Conservation (phyloP, 345 rosid species). For the Ailanthus altissimus region DNA sequence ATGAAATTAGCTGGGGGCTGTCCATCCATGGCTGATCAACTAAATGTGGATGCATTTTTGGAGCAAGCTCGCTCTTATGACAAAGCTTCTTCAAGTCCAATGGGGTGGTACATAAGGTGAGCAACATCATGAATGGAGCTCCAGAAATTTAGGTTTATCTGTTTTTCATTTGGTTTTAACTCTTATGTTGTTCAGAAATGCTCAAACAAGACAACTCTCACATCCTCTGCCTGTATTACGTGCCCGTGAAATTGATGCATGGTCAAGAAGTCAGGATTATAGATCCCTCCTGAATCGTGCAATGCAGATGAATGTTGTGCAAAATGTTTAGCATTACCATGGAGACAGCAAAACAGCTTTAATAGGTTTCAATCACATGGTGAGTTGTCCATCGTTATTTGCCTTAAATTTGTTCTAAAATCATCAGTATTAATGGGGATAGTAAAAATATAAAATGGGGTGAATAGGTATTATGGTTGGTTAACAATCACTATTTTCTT, state of each 20-base stretch:
- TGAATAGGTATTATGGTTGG: background rate
- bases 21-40: slow-evolving; percentile 91
- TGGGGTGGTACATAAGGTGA: slow-evolving; percentile 93
- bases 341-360: slow-evolving; percentile 20
- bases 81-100: slow-evolving; percentile 84
- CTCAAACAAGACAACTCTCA: slow-evolving; percentile 91
- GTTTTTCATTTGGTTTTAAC: slow-evolving; percentile 29
- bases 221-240: slow-evolving; percentile 98
- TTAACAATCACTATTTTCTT: background rate
- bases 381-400: background rate
- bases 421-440: background rate
- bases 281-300: slow-evolving; percentile 67
- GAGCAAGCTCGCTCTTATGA: slow-evolving; percentile 98
- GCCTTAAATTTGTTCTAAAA: slow-evolving; percentile 4
- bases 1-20: slow-evolving; percentile 97
- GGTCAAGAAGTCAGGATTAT: slow-evolving; percentile 86
- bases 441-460: background rate
- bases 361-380: slow-evolving; percentile 14
- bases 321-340: slow-evolving; percentile 39
- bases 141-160: background rate
- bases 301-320: slow-evolving; percentile 33
- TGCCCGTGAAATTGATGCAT: slow-evolving; percentile 92
- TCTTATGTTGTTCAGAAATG: slow-evolving; percentile 58
- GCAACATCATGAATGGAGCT: slow-evolving; percentile 20
- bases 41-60: slow-evolving; percentile 89